Percentiles rank a stretch among this genome's conserved stretches.
Evolutionary conservation across 352 stramenopile species (phyloP).

Genomic region (Phytophthora nicotianae): DNA sequence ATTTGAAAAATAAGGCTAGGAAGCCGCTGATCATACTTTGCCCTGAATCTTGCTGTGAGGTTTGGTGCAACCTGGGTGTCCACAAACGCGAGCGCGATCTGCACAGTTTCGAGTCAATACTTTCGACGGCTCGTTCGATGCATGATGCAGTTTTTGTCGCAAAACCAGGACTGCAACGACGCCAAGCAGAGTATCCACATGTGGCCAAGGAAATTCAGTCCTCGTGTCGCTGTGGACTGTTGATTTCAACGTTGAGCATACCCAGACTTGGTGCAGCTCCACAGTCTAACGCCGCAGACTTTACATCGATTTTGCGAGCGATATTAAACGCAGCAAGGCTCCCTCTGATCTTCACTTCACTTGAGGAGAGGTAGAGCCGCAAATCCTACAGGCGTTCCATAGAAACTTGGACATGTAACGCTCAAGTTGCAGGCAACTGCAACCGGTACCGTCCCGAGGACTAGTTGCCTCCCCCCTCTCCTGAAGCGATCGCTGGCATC

Average conservation of each 20-base stretch:
- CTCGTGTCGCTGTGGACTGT: background rate
- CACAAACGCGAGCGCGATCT: background rate
- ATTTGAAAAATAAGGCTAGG: too few species aligned
- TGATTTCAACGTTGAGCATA: too few species aligned
- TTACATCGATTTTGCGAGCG: background rate
- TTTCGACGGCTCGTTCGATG: slow-evolving; percentile 13
- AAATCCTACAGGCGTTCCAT: slow-evolving; percentile 6
- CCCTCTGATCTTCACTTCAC: slow-evolving; percentile 5
- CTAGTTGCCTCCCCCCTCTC: background rate
- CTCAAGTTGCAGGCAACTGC: background rate
- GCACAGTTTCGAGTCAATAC: background rate
- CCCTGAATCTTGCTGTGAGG: too few species aligned
- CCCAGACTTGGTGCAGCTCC: too few species aligned
- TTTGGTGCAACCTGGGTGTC: too few species aligned
- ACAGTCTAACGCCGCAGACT: too few species aligned
- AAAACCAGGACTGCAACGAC: slow-evolving; percentile 24
- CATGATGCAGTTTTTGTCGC: slow-evolving; percentile 11
- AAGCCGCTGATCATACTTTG: too few species aligned
- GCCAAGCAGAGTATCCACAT: slow-evolving; percentile 13
- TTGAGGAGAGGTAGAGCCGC: slow-evolving; percentile 1
- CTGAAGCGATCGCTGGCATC: too few species aligned
- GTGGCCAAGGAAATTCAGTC: slow-evolving; percentile 7
- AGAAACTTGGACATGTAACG: slow-evolving; percentile 7
- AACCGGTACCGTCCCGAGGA: background rate
- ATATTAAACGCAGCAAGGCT: background rate